Base-by-base conservation (phyloP, 2,329 filamentous ascomycete genomes). In the Fusarium clavum region DNA sequence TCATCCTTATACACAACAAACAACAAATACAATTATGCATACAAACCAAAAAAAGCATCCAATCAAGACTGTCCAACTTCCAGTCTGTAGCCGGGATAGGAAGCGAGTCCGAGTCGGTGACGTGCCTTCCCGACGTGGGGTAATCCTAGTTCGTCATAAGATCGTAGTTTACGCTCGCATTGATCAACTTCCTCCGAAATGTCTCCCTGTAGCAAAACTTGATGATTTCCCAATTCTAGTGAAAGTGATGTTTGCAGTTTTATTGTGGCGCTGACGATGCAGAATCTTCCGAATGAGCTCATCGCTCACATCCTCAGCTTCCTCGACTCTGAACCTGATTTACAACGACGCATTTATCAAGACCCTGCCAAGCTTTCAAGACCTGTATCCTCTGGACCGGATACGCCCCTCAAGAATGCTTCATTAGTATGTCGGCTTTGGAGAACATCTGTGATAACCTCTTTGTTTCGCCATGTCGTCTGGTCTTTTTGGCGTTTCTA, bases 221-320 rank as follows among this genome's bases (percentile, higher is more conserved):
- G 24, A 53, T 10, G 18, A 44, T 24, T 24, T 46, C 11, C 29
- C 29, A n/a, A 29, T 24, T n/a, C n/a, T 24, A 27, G 7, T 34
- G n/a, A 16, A 12, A 56, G 20, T n/a, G 6, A 18, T 16, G 24
- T 13, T 18, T 12, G n/a, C 18, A 4, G 24, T 14, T 11, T 22
- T 34, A 20, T 13, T 10, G 61, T 57, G 40, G 32, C 44, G 14
- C n/a, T 57, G 2, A 61, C 54, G 10, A 61, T 82, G 73, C 66
- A 79, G 27, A 57, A 72, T 27, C 82, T 92, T 22, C 90, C 90
- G 4, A 87, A 86, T 67, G 90, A 92, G 79, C 79, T 92, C 47
- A 78, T 91, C 24, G 77, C 84, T 55, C 81, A 86, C 5, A 85
- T 92, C 69, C 82, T 92, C 71, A 79, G 77, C n/a, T 84, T 84